Evolutionary conservation across 192 early-diverging fungal genomes (phyloP).

Genomic region (Chytriomyces sp.): DNA sequence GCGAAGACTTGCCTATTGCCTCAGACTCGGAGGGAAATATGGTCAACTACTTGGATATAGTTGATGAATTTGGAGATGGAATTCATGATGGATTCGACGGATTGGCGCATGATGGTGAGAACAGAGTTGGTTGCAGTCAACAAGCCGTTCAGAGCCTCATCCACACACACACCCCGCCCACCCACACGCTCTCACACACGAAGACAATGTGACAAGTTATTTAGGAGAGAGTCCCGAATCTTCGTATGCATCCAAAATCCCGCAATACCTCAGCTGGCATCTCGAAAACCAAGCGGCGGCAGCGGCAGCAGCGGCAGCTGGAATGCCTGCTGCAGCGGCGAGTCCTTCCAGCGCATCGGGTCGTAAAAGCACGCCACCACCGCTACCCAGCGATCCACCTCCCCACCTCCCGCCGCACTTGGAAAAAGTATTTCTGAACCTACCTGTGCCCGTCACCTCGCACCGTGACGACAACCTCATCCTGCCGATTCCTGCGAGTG

Average conservation of each 20-base stretch:
- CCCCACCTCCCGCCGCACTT: constrained; percentile 84
- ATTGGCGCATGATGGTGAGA: constrained; percentile 31
- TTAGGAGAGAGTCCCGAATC: constrained; percentile 65
- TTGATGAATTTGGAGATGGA: constrained; percentile 71
- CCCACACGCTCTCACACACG: not conserved
- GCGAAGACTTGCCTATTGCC: constrained; percentile 84
- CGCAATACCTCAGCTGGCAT: constrained; percentile 49
- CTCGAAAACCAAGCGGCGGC: constrained; percentile 17
- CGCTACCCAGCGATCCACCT: constrained; percentile 66
- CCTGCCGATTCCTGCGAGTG: constrained; percentile 88
- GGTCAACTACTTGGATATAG: constrained; percentile 91
- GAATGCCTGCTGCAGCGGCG: not conserved
- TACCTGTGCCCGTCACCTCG: constrained; percentile 91
- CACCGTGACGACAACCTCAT: constrained; percentile 73
- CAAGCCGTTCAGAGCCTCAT: not conserved
- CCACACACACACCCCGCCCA: not conserved
- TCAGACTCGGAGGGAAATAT: constrained; percentile 94
- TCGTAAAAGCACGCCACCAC: constrained; percentile 42
- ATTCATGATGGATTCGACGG: constrained; percentile 52
- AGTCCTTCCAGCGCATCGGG: constrained; percentile 7
- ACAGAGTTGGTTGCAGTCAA: not conserved
- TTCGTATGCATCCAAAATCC: constrained; percentile 63
- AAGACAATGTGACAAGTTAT: constrained; percentile 11
- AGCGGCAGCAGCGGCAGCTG: not conserved
- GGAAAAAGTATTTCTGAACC: constrained; percentile 89